A percentile compares a stretch with the other conserved stretches of the same genome.
phyloP scores from a whole-genome alignment of 1,284 basidiomycete genomes.

The Amylostereum chailletii region DNA sequence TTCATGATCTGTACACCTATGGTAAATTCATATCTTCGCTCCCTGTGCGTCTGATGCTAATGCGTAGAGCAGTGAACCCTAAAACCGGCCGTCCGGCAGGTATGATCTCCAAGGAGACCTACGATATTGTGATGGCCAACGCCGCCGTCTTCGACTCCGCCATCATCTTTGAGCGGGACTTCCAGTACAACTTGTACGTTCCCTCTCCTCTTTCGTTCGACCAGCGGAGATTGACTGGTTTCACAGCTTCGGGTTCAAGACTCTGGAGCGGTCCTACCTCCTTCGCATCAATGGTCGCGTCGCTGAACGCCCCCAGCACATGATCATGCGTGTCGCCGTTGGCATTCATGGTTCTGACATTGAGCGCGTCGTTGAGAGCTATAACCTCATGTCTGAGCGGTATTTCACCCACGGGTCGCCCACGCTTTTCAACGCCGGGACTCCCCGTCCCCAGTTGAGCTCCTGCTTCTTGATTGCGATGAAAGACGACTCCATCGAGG shows the following conservation, averaged over 20 bases:
- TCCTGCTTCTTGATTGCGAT: slow-evolving; percentile 98
- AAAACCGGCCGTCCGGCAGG: slow-evolving; percentile 85
- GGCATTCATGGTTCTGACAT: slow-evolving; percentile 93
- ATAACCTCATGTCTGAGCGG: slow-evolving; percentile 92
- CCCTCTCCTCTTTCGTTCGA: background rate
- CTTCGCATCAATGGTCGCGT: slow-evolving; percentile 92
- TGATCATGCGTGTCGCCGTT: slow-evolving; percentile 99
- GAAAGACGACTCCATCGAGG: slow-evolving; percentile 99
- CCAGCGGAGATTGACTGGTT: slow-evolving; percentile 1
- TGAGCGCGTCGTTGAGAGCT: slow-evolving; percentile 87
- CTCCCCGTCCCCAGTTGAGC: slow-evolving; percentile 89
- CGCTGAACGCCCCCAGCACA: slow-evolving; percentile 96
- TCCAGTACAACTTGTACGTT: slow-evolving; percentile 87
- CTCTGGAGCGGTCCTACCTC: slow-evolving; percentile 96
- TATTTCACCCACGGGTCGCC: slow-evolving; percentile 99
- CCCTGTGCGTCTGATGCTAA: background rate
- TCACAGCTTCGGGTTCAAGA: slow-evolving; percentile 95
- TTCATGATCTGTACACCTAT: slow-evolving; percentile 88
- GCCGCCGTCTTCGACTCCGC: slow-evolving; percentile 85
- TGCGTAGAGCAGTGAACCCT: slow-evolving; percentile 68
- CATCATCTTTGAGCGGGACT: slow-evolving; percentile 97
- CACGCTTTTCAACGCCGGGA: slow-evolving; percentile 98
- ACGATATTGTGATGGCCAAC: slow-evolving; percentile 78
- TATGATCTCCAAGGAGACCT: slow-evolving; percentile 90
- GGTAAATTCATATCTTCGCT: slow-evolving; percentile 31